Conservation (phyloP, 345 rosid genomes). For the Gossypium bickii region DNA sequence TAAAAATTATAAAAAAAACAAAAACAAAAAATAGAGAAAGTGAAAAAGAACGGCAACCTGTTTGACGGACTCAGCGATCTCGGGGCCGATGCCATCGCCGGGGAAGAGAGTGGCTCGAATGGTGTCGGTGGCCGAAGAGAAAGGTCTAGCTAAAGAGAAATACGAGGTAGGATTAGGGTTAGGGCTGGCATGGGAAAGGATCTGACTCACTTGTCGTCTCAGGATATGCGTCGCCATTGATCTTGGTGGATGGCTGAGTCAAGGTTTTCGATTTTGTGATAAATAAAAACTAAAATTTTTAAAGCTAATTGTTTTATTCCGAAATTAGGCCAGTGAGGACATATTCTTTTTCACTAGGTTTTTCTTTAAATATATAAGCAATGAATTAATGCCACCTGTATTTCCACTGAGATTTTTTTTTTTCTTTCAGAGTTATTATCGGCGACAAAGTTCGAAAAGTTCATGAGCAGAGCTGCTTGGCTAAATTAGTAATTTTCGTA, state of each 20-base stretch:
- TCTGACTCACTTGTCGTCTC: slow-evolving; percentile 43
- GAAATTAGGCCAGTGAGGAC: neutral
- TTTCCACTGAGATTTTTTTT: neutral
- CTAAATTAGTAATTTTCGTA: neutral
- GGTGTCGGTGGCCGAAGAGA: slow-evolving; percentile 46
- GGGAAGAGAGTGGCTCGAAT: slow-evolving; percentile 95
- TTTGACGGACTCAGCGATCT: slow-evolving; percentile 95
- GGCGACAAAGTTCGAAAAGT: neutral
- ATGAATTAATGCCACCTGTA: neutral
- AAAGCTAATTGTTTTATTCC: slow-evolving; percentile 15
- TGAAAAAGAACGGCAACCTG: slow-evolving; percentile 34
- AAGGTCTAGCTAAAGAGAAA: slow-evolving; percentile 42
- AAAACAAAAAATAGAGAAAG: neutral
- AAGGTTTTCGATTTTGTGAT: slow-evolving; percentile 17
- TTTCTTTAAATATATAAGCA: neutral
- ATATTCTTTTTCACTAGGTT: neutral
- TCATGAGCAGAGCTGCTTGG: neutral
- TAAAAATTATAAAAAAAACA: neutral
- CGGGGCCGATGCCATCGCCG: slow-evolving; percentile 99
- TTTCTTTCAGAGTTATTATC: neutral
- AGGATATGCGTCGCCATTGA: slow-evolving; percentile 43
- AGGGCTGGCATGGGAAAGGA: slow-evolving; percentile 36
- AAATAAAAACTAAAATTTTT: neutral
- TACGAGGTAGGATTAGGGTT: slow-evolving; percentile 20
- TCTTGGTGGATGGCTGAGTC: neutral